Percentiles rank a stretch among this genome's conserved stretches.
Conservation (phyloP, 345 rosid species). For the Microcos paniculata region DNA sequence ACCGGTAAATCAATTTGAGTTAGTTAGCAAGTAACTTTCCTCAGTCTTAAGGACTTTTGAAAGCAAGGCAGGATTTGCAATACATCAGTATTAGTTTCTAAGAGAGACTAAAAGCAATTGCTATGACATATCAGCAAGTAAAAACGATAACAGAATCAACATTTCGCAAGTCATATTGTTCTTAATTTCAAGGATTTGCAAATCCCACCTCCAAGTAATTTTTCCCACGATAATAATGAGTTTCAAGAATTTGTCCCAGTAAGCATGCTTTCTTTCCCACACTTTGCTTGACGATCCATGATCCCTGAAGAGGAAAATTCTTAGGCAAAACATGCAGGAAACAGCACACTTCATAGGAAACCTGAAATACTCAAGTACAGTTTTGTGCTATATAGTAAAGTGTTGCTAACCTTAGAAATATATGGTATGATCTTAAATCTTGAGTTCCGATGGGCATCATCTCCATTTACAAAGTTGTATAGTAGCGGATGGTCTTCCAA, state of each 20-base stretch:
- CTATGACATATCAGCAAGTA: not conserved
- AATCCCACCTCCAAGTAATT: slow-evolving; percentile 79
- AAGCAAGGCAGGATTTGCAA: not conserved
- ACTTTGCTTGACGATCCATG: slow-evolving; percentile 97
- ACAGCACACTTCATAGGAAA: not conserved
- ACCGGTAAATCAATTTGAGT: not conserved
- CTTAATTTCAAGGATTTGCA: not conserved
- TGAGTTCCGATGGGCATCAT: slow-evolving; percentile 84
- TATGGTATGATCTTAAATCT: slow-evolving; percentile 94
- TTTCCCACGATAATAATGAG: slow-evolving; percentile 60
- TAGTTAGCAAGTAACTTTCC: not conserved
- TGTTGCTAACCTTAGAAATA: slow-evolving; percentile 62
- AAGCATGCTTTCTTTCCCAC: slow-evolving; percentile 90
- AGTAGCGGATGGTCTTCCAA: slow-evolving; percentile 69
- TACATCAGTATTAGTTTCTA: not conserved
- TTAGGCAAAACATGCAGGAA: not conserved
- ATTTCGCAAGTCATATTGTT: not conserved
- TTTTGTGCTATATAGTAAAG: not conserved
- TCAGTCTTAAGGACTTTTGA: not conserved
- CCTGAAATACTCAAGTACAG: not conserved
- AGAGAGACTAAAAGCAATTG: not conserved
- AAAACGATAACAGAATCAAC: not conserved
- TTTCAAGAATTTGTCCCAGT: slow-evolving; percentile 75
- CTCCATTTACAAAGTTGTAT: slow-evolving; percentile 80
- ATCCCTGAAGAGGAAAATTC: slow-evolving; percentile 50